These are phyloP conservation scores for Cladophialophora carrionii DNA, from an alignment of 2,329 filamentous ascomycete genomes.

Conservation along the genomic window DNA sequence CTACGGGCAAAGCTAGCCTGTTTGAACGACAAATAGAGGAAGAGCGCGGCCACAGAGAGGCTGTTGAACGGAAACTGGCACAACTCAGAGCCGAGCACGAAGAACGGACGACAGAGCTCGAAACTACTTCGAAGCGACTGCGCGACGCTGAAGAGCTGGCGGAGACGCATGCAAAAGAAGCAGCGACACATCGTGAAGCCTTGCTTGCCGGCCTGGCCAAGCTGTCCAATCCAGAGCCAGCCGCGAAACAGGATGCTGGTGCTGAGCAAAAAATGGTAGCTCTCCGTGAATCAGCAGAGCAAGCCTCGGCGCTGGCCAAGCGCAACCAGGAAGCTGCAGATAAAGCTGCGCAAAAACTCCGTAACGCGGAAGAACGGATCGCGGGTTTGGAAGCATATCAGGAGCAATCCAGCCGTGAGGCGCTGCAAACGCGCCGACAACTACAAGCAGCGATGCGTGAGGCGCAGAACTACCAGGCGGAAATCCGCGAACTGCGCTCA, in stretches of 20 bases:
- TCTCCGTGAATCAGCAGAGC: constrained; percentile 76
- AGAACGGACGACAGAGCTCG: constrained; percentile 74
- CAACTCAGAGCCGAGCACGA: constrained; percentile 84
- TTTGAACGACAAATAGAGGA: constrained; percentile 82
- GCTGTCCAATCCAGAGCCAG: constrained; percentile 55
- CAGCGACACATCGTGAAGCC: constrained; percentile 78
- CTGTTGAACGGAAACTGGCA: constrained; percentile 73
- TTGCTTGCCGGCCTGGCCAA: constrained; percentile 82
- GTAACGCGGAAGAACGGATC: constrained; percentile 92
- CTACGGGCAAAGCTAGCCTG: constrained; percentile 72
- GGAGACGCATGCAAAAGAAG: constrained; percentile 84
- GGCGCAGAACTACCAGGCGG: constrained; percentile 75
- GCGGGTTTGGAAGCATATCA: constrained; percentile 96
- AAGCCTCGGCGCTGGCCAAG: constrained; percentile 77
- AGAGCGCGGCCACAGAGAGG: constrained; percentile 75
- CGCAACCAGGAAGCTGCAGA: constrained; percentile 91
- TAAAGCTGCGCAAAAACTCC: constrained; percentile 80
- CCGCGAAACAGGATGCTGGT: constrained; percentile 54
- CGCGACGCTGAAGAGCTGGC: constrained; percentile 85
- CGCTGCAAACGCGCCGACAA: constrained; percentile 84
- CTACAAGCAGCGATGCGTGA: constrained; percentile 84
- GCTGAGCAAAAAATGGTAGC: constrained; percentile 64
- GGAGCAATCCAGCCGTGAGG: constrained; percentile 93
- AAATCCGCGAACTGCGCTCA: constrained; percentile 79
- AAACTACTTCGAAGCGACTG: constrained; percentile 71